Percentiles rank a stretch among this genome's conserved stretches.
Conservation (phyloP, 1,284 basidiomycete genomes). For the Melampsora abietis-canadensis region DNA sequence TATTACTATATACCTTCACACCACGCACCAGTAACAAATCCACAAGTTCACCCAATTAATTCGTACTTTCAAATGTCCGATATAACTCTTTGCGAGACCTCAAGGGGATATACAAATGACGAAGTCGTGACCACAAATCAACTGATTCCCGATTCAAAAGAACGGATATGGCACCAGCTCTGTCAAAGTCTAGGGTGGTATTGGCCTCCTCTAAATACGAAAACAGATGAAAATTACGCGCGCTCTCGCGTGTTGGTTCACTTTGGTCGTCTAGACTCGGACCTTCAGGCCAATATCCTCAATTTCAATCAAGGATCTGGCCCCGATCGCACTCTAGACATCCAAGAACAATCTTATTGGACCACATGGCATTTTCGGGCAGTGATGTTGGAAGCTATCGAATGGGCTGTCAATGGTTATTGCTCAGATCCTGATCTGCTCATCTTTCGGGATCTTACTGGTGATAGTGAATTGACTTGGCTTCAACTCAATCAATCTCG, state of each 20-base stretch:
- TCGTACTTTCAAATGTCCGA: not conserved
- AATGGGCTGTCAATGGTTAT: not conserved
- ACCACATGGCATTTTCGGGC: not conserved
- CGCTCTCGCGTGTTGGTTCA: not conserved
- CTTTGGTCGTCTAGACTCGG: not conserved
- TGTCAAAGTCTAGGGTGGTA: not conserved
- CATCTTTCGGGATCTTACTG: not conserved
- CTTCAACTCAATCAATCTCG: not conserved
- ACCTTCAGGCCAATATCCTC: not conserved
- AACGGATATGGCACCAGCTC: not conserved
- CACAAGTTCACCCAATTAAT: not conserved
- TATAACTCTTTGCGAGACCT: too few relatives aligned
- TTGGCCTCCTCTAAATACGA: not conserved
- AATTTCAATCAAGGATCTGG: not conserved
- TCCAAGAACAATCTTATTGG: too few relatives aligned
- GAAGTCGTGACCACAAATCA: not conserved
- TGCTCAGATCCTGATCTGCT: not conserved
- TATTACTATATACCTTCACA: not conserved
- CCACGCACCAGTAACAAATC: not conserved
- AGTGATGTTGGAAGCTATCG: not conserved
- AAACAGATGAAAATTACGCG: not conserved
- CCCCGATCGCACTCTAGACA: too few relatives aligned
- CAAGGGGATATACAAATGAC: not conserved
- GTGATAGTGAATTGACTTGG: not conserved
- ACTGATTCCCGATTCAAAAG: not conserved